These are phyloP conservation scores for Clonostachys rhizophaga DNA, from an alignment of 2,329 filamentous ascomycete genomes.

Conservation along the genomic window DNA sequence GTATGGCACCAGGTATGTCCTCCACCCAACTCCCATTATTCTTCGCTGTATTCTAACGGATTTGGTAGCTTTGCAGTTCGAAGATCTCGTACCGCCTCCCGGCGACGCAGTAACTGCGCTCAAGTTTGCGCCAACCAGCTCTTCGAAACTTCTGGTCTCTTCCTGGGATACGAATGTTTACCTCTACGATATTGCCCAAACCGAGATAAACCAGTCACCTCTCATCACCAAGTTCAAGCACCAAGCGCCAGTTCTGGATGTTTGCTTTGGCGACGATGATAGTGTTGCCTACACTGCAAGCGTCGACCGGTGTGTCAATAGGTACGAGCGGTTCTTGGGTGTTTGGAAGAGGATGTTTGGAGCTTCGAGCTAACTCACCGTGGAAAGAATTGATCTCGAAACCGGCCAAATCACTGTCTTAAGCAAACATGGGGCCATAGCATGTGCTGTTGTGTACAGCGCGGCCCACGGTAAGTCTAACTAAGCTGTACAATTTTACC, in stretches of 20 bases:
- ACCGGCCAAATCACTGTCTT: slow-evolving; percentile 70
- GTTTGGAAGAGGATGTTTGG: neutral
- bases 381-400: slow-evolving; percentile 57
- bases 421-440: slow-evolving; percentile 74
- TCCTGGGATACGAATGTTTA: slow-evolving; percentile 95
- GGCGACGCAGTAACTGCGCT: slow-evolving; percentile 83
- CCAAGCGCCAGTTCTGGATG: slow-evolving; percentile 80
- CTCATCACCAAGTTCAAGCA: slow-evolving; percentile 74
- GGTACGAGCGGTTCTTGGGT: slow-evolving; percentile 33
- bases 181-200: slow-evolving; percentile 70
- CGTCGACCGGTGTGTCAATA: slow-evolving; percentile 81
- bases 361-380: neutral
- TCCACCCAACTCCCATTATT: neutral
- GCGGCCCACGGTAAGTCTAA: slow-evolving; percentile 56
- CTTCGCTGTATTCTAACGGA: slow-evolving; percentile 8
- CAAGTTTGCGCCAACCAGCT: slow-evolving; percentile 75
- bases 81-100: slow-evolving; percentile 70
- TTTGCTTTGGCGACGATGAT: slow-evolving; percentile 82
- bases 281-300: slow-evolving; percentile 82
- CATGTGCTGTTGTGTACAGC: slow-evolving; percentile 81
- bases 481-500: neutral
- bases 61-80: slow-evolving; percentile 64
- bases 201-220: slow-evolving; percentile 23
- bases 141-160: slow-evolving; percentile 76
- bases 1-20: slow-evolving; percentile 34